Evolutionary conservation across 352 stramenopile genomes (phyloP).

Genomic region (Phytophthora uliginosa): DNA sequence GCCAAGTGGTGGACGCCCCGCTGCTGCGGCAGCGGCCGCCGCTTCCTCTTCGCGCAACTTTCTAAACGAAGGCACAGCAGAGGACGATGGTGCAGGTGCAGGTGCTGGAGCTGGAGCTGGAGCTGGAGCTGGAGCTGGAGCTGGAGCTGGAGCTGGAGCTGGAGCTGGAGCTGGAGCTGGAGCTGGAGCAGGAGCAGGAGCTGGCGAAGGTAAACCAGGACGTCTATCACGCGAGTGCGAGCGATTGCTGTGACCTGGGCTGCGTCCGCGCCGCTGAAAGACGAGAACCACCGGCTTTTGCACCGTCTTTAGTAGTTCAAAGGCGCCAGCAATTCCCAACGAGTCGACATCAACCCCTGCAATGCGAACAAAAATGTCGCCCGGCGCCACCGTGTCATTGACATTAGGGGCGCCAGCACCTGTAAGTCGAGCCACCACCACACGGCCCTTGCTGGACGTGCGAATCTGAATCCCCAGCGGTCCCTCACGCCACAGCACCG

Average conservation of each 20-base stretch:
- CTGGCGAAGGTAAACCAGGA: slow-evolving; percentile 19
- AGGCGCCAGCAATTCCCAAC: slow-evolving; percentile 77
- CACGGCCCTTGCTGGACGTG: slow-evolving; percentile 60
- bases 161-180: no score
- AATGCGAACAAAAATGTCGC: slow-evolving; percentile 84
- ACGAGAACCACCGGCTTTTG: slow-evolving; percentile 86
- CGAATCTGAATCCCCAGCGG: slow-evolving; percentile 89
- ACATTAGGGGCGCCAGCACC: slow-evolving; percentile 64
- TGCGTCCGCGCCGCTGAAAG: slow-evolving; percentile 61
- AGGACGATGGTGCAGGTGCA: slow-evolving; percentile 33
- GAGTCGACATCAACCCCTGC: slow-evolving; percentile 76
- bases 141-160: no score
- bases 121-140: no score
- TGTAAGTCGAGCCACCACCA: slow-evolving; percentile 84
- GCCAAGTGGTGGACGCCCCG: slow-evolving; percentile 31
- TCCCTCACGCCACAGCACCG: slow-evolving; percentile 78
- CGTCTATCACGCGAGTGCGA: slow-evolving; percentile 26
- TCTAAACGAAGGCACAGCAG: slow-evolving; percentile 69
- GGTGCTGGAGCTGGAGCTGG: slow-evolving; percentile 1
- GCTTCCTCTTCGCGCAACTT: slow-evolving; percentile 63
- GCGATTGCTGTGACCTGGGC: slow-evolving; percentile 20
- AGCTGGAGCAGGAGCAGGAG: no score
- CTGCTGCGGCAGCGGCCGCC: slow-evolving; percentile 28
- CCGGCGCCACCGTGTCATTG: slow-evolving; percentile 62
- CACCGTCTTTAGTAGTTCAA: slow-evolving; percentile 82